phyloP scores from a whole-genome alignment of 768 basidiomycete genomes.

The Boletus tomentosulus region DNA sequence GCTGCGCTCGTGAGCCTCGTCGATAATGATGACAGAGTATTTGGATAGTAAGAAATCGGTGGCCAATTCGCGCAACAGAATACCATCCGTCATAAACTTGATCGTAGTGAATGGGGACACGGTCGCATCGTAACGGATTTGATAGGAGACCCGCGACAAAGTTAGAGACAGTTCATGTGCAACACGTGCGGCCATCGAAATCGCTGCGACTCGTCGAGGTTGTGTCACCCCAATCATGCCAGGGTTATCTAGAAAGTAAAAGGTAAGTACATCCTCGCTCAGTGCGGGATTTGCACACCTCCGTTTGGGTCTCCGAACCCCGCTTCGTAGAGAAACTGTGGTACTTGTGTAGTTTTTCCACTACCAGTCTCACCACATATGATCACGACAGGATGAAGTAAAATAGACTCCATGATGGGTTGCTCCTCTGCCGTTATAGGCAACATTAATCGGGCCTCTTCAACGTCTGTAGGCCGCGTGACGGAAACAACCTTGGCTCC shows the following conservation, averaged over 20 bases:
- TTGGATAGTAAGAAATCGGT: constrained; percentile 90
- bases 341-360: constrained; percentile 97
- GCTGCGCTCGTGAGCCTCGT: constrained; percentile 97
- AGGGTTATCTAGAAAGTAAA: constrained; percentile 69
- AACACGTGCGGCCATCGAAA: constrained; percentile 93
- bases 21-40: constrained; percentile 93
- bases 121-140: constrained; percentile 96
- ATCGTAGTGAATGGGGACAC: constrained; percentile 86
- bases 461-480: constrained; percentile 62
- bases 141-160: constrained; percentile 83
- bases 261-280: constrained; percentile 2
- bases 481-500: constrained; percentile 49
- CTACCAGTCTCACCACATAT: constrained; percentile 91
- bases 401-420: constrained; percentile 85
- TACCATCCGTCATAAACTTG: constrained; percentile 99
- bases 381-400: constrained; percentile 75
- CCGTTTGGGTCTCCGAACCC: constrained; percentile 84
- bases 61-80: constrained; percentile 87
- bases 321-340: constrained; percentile 96
- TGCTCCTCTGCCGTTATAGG: constrained; percentile 95
- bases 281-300: constrained; percentile 44
- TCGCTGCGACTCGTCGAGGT: constrained; percentile 93
- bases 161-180: constrained; percentile 88
- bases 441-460: constrained; percentile 71
- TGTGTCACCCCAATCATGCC: constrained; percentile 99